phyloP scores from a whole-genome alignment of 78 protist genomes.

The Dictyostelium capitatum region DNA sequence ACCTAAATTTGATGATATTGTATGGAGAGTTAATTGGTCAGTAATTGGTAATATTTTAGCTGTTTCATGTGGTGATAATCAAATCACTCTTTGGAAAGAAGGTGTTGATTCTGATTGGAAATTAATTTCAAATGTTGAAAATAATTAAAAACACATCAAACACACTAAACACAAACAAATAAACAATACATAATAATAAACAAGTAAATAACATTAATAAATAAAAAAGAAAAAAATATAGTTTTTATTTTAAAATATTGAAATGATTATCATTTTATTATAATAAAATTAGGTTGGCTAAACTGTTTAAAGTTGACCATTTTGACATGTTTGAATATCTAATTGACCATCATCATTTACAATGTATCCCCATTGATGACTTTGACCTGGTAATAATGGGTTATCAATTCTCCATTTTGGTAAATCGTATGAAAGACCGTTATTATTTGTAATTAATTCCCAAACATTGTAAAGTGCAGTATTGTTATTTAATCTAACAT shows the following conservation, averaged over 20 bases:
- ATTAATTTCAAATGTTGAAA: constrained; percentile 49
- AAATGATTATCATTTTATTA: not conserved
- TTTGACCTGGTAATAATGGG: constrained; percentile 24
- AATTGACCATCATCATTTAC: constrained; percentile 1
- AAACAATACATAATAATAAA: not conserved
- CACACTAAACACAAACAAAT: not conserved
- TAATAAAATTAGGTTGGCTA: not conserved
- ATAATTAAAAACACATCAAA: constrained; percentile 21
- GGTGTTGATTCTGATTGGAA: constrained; percentile 80
- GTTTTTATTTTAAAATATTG: not conserved
- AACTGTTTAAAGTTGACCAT: not conserved
- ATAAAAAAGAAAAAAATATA: not conserved
- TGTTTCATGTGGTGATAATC: constrained; percentile 91
- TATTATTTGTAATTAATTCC: constrained; percentile 25
- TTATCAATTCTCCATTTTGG: not conserved
- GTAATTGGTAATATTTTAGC: constrained; percentile 93
- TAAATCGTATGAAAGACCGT: constrained; percentile 37
- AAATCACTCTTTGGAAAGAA: constrained; percentile 82
- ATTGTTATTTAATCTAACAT: constrained; percentile 19
- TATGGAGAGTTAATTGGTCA: constrained; percentile 95
- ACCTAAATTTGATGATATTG: constrained; percentile 80
- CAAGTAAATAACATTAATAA: not conserved
- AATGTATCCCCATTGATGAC: constrained; percentile 37
- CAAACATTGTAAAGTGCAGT: constrained; percentile 10
- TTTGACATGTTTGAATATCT: constrained; percentile 35